Evolutionary conservation across 2,329 filamentous ascomycete genomes (phyloP).

Genomic region (Sarocladium oryzae): DNA sequence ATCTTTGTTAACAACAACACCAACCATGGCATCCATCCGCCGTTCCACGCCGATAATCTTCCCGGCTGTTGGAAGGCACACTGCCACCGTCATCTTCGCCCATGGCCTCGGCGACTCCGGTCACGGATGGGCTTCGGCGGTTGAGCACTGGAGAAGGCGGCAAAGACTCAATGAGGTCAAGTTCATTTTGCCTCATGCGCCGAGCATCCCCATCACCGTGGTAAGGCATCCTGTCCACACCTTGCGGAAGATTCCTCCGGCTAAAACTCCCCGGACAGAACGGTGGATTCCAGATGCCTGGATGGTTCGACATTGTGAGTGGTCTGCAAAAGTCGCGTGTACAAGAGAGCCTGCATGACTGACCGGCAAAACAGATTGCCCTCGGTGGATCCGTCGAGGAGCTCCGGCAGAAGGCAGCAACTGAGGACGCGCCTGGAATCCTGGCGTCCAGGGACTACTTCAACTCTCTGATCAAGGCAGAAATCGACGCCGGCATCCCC

Average conservation of each 20-base stretch:
- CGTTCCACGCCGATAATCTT: conserved; percentile 56
- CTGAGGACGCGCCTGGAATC: conserved; percentile 69
- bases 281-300: conserved; percentile 72
- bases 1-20: background rate
- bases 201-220: conserved; percentile 74
- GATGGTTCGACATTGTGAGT: conserved; percentile 75
- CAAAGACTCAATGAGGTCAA: conserved; percentile 81
- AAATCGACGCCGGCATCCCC: conserved; percentile 75
- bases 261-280: conserved; percentile 42
- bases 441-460: conserved; percentile 67
- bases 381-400: conserved; percentile 27
- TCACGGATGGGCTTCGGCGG: conserved; percentile 71
- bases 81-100: conserved; percentile 88
- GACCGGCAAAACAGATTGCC: too few species aligned
- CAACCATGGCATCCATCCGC: conserved; percentile 14
- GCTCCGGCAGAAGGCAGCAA: conserved; percentile 19
- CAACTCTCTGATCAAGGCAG: conserved; percentile 69
- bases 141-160: conserved; percentile 68
- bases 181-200: conserved; percentile 91
- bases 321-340: too few species aligned
- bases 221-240: conserved; percentile 18
- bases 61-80: conserved; percentile 75
- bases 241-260: background rate
- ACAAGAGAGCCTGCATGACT: too few species aligned
- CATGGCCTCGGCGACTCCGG: conserved; percentile 87